Percentiles rank a stretch among this genome's conserved stretches.
Conservation (phyloP, 257 asterid species). For the Datura wrightii region DNA sequence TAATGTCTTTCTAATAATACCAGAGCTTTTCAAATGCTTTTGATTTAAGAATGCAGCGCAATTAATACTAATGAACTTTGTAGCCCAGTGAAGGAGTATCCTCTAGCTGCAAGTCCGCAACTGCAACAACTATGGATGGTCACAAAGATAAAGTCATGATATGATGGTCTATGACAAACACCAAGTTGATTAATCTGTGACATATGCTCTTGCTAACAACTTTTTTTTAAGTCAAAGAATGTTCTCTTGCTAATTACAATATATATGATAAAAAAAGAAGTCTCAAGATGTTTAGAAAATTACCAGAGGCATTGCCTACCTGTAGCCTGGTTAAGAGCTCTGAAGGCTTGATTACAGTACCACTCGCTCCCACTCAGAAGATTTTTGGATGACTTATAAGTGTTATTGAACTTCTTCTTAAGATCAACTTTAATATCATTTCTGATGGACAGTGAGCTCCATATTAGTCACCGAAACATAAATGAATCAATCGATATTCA, state of each 20-base stretch:
- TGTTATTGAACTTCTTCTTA: conserved; percentile 90
- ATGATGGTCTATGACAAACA: neutral
- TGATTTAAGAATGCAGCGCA: neutral
- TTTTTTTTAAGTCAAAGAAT: neutral
- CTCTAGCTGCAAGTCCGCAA: neutral
- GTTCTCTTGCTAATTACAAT: neutral
- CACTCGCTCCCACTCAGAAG: conserved; percentile 90
- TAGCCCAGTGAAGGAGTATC: neutral
- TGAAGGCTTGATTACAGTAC: conserved; percentile 97
- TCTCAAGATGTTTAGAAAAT: conserved; percentile 5
- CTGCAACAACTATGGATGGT: neutral
- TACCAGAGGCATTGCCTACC: conserved; percentile 48
- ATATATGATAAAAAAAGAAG: conserved; percentile 10
- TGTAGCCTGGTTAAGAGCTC: conserved; percentile 97
- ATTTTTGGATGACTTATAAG: conserved; percentile 67
- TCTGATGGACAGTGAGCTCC: conserved; percentile 52
- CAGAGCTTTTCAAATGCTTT: neutral
- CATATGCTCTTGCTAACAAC: neutral
- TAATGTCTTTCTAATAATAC: neutral
- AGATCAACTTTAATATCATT: conserved; percentile 76
- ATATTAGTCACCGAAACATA: conserved; percentile 36
- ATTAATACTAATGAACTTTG: neutral
- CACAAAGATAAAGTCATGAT: neutral
- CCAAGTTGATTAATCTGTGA: conserved; percentile 3
- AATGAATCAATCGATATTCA: conserved; percentile 31